Evolutionary conservation across 805 yeast genomes (phyloP), one percentile per base, ranked within the genome.

Genomic region (Candida khao-thaluensis): DNA sequence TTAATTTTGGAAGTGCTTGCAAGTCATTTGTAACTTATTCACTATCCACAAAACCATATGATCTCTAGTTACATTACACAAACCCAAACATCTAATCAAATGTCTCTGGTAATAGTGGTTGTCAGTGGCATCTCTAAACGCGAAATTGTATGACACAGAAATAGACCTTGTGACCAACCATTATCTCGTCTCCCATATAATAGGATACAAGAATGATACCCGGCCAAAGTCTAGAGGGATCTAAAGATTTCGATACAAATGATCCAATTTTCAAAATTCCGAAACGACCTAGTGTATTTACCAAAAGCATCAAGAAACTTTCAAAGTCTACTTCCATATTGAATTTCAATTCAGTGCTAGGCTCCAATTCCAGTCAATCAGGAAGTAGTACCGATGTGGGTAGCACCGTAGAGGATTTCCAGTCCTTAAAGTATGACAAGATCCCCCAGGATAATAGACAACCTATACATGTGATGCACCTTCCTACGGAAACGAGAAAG

Each of bases 341-440:
- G 27, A 57, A 52, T 37, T 44, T 54, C 27, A 40, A 35, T 34
- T 29, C 42, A 2, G 30, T 38, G 11, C 7, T 29, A 17, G 35
- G 26, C 4, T 9, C 34, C 12, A 25, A 25, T 25, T 3, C 22
- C 5, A 20, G 20, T 21, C 18, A 20, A 15, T 5, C 24, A 3
- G 16, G 17, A 21, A 21, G 14, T n/a, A 28, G 15, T 14, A 24
- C 29, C 2, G 28, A 24, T 24, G 33, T 30, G 22, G 16, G 16
- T 4, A 23, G 23, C 26, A 35, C 17, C 15, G 8, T 12, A 3
- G 43, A 33, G 7, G 35, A 36, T 9, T 66, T 66, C 47, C 70
- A 62, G 30, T 67, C 72, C 12, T 57, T 67, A 17, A 60, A 66
- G 21, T 65, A 65, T 39, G 62, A 60, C n/a, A 41, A 52, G n/a